Conservation (phyloP, 2,329 filamentous ascomycete genomes). For the Aspergillus eucalypticola region DNA sequence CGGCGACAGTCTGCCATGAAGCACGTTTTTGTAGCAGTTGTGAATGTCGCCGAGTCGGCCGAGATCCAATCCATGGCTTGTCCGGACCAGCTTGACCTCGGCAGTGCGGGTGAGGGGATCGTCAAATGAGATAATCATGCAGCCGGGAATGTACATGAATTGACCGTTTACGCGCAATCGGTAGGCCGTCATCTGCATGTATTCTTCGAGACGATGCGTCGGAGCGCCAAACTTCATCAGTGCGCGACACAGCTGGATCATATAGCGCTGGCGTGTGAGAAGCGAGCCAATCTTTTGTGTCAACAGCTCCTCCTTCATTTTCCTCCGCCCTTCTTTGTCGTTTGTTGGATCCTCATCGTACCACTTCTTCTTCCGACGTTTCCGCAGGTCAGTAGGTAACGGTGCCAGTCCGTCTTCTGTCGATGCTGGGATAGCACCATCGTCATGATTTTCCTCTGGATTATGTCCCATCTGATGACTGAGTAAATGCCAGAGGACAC, state of each 20-base stretch:
- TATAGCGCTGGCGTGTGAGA: conserved; percentile 75
- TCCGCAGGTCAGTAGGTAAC: conserved; percentile 1
- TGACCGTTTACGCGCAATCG: conserved; percentile 84
- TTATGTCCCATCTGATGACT: conserved; percentile 7
- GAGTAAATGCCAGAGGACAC: conserved; percentile 5
- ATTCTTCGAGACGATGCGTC: conserved; percentile 87
- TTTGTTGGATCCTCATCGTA: conserved; percentile 33
- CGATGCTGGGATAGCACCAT: background rate
- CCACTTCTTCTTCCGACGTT: conserved; percentile 15
- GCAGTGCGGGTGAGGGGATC: conserved; percentile 45
- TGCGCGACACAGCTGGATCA: conserved; percentile 79
- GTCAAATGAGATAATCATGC: conserved; percentile 67
- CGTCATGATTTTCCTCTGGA: background rate
- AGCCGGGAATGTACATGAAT: conserved; percentile 70
- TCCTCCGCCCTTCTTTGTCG: conserved; percentile 38
- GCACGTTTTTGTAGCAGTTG: conserved; percentile 47
- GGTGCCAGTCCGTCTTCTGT: conserved; percentile 4
- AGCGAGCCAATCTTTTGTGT: conserved; percentile 65
- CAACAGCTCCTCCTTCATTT: conserved; percentile 25
- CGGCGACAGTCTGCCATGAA: conserved; percentile 45
- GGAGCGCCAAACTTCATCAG: conserved; percentile 89
- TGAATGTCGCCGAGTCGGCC: conserved; percentile 45
- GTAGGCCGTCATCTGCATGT: conserved; percentile 81
- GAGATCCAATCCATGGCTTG: conserved; percentile 42
- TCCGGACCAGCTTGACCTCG: conserved; percentile 45